Evolutionary conservation across 192 early-diverging fungal species (phyloP).

Genomic region (Ambispora gerdemannii): DNA sequence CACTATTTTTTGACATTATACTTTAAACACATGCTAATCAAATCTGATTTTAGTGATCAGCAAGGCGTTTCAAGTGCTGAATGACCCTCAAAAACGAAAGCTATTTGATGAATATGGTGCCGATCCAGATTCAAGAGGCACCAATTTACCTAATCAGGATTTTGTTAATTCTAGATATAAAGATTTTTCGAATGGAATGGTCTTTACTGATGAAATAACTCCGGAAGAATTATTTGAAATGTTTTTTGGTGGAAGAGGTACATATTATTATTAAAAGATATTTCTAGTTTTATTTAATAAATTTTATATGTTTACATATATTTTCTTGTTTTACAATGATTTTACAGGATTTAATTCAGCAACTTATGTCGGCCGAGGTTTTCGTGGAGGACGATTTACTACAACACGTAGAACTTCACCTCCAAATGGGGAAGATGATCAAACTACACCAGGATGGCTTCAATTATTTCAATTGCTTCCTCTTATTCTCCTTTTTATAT

Average conservation of each 20-base stretch:
- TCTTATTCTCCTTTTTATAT: constrained; percentile 68
- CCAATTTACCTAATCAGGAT: constrained; percentile 28
- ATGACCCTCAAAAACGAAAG: constrained; percentile 78
- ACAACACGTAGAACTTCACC: constrained; percentile 37
- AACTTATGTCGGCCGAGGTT: constrained; percentile 60
- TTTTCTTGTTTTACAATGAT: not conserved
- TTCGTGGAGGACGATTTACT: constrained; percentile 50
- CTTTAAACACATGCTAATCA: not conserved
- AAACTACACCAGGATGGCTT: constrained; percentile 45
- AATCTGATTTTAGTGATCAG: constrained; percentile 65
- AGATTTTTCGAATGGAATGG: constrained; percentile 38
- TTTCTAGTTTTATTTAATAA: too few species aligned
- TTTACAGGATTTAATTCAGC: constrained; percentile 41
- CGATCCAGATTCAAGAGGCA: constrained; percentile 53
- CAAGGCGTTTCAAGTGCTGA: constrained; percentile 86
- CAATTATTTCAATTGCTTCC: constrained; percentile 76
- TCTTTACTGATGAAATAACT: constrained; percentile 66
- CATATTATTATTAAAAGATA: constrained; percentile 32
- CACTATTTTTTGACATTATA: not conserved
- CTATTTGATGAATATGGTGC: constrained; percentile 85
- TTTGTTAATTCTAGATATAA: constrained; percentile 41
- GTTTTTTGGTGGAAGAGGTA: constrained; percentile 75
- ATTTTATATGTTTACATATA: constrained; percentile 1
- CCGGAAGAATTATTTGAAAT: constrained; percentile 96
- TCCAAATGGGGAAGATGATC: constrained; percentile 33